Percentiles rank a stretch among this genome's conserved stretches.
Conservation (phyloP, 768 basidiomycete genomes). For the Russula lepida region DNA sequence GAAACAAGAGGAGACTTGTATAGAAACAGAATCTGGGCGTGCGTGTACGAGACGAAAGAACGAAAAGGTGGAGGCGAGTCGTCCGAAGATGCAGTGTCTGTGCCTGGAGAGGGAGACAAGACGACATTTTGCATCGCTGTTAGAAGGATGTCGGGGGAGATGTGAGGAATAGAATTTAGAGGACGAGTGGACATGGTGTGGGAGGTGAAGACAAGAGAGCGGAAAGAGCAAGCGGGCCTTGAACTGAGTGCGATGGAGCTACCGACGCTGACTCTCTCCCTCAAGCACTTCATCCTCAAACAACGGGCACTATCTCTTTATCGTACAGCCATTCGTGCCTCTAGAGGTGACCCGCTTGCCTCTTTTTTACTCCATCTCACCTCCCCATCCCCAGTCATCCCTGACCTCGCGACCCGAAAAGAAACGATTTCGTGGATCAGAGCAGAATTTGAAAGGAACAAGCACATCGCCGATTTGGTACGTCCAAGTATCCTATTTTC, state of each 20-base stretch:
- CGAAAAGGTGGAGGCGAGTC: slow-evolving; percentile 20
- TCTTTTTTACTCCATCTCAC: slow-evolving; percentile 9
- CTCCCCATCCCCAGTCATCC: slow-evolving; percentile 44
- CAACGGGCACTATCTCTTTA: slow-evolving; percentile 55
- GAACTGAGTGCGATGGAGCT: slow-evolving; percentile 16
- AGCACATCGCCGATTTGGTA: slow-evolving; percentile 50
- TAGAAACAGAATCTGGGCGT: slow-evolving; percentile 57
- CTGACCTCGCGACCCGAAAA: slow-evolving; percentile 47
- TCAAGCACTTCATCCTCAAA: slow-evolving; percentile 70
- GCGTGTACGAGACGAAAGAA: slow-evolving; percentile 59
- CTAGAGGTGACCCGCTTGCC: slow-evolving; percentile 41
- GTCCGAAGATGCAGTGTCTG: slow-evolving; percentile 23
- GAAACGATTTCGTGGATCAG: slow-evolving; percentile 73
- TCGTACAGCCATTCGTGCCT: slow-evolving; percentile 58
- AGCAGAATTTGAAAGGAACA: slow-evolving; percentile 58
- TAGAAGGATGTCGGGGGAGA: slow-evolving; percentile 1
- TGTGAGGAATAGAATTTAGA: slow-evolving; percentile 3
- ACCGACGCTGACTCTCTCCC: slow-evolving; percentile 29
- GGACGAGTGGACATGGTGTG: slow-evolving; percentile 9
- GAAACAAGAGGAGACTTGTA: slow-evolving; percentile 69
- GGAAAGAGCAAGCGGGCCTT: slow-evolving; percentile 16
- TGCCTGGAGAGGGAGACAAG: slow-evolving; percentile 28
- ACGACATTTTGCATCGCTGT: slow-evolving; percentile 12
- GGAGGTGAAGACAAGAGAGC: slow-evolving; percentile 2
- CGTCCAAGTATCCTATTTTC: slow-evolving; percentile 18